phyloP scores from a whole-genome alignment of 768 basidiomycete species.

The Lactifluus volemus region DNA sequence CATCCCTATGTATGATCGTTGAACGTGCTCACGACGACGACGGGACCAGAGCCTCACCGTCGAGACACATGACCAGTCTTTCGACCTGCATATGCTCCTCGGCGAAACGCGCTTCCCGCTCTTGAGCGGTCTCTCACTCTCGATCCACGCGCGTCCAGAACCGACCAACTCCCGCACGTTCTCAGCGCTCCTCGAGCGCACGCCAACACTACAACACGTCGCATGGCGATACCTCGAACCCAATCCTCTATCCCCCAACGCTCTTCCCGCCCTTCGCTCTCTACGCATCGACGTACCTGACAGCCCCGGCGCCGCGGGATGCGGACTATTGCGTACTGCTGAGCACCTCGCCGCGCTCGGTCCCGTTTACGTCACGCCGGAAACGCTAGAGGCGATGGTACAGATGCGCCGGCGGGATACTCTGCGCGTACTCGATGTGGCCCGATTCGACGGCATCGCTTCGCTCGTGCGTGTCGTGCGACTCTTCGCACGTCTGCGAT shows the following conservation, averaged over 20 bases:
- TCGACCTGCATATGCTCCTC: not conserved
- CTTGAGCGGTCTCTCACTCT: not conserved
- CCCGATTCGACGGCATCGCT: not conserved
- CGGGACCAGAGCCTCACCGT: constrained; percentile 16
- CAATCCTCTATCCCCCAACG: not conserved
- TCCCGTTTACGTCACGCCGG: not conserved
- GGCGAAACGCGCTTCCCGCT: not conserved
- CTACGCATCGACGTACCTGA: not conserved
- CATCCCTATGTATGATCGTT: too few relatives aligned
- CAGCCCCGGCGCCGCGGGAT: not conserved
- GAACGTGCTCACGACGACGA: not conserved
- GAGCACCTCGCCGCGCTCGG: not conserved
- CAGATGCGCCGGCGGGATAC: not conserved
- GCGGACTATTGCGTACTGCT: not conserved
- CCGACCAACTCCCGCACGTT: not conserved
- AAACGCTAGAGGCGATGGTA: not conserved
- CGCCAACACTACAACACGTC: not conserved
- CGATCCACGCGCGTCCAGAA: not conserved
- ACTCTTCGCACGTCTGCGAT: not conserved
- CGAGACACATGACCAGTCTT: constrained; percentile 29
- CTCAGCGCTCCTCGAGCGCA: not conserved
- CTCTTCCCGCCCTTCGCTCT: constrained; percentile 18
- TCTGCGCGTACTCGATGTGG: not conserved
- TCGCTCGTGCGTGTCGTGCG: not conserved
- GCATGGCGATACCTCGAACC: not conserved